Conservation (phyloP, 1,284 basidiomycete species). For the Fomitopsis schrenkii region DNA sequence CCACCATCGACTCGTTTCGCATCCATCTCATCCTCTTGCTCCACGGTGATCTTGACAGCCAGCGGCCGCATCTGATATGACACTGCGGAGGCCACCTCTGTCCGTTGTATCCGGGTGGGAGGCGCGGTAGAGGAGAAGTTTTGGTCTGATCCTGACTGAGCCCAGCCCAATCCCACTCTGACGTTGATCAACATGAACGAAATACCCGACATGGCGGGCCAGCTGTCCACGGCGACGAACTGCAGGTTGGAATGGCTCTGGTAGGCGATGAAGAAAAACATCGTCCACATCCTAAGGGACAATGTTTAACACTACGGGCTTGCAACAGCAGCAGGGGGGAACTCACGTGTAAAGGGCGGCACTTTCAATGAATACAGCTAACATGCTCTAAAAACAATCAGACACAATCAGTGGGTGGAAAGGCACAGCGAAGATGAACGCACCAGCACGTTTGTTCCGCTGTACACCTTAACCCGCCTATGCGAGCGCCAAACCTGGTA, state of each 20-base stretch:
- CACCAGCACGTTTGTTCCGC: neutral
- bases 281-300: neutral
- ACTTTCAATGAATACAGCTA: constrained; percentile 4
- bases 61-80: neutral
- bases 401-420: too few relatives aligned
- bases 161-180: constrained; percentile 5
- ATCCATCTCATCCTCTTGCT: constrained; percentile 1
- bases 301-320: neutral
- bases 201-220: neutral
- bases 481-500: neutral
- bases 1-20: neutral
- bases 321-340: neutral
- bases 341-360: constrained; percentile 2
- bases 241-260: neutral
- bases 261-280: constrained; percentile 3
- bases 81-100: neutral
- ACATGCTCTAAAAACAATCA: neutral
- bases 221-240: neutral
- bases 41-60: constrained; percentile 2
- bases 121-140: neutral
- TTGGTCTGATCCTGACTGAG: neutral
- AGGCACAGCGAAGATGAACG: neutral
- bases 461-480: neutral
- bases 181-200: constrained; percentile 7
- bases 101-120: neutral